These are phyloP conservation scores for Syzygium oleosum DNA, from an alignment of 345 rosid genomes.

Conservation along the genomic window DNA sequence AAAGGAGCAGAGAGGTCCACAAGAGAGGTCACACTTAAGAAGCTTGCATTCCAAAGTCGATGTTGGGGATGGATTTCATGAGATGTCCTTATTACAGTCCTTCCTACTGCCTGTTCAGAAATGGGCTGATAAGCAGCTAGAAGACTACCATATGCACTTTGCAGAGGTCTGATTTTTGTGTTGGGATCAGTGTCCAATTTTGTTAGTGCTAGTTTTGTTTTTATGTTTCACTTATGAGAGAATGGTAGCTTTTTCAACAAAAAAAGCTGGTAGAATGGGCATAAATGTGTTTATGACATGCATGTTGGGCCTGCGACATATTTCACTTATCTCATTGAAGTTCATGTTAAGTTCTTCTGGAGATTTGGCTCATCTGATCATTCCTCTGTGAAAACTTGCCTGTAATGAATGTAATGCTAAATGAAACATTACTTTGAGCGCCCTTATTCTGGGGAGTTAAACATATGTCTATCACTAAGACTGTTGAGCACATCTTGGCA, in stretches of 20 bases:
- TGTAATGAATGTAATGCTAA: neutral
- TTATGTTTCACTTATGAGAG: neutral
- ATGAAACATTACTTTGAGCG: neutral
- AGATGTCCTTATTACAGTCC: constrained; percentile 66
- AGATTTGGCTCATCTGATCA: neutral
- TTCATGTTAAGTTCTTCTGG: neutral
- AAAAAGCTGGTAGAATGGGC: neutral
- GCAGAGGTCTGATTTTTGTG: constrained; percentile 52
- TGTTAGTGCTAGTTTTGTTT: neutral
- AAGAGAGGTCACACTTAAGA: constrained; percentile 88
- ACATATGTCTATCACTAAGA: neutral
- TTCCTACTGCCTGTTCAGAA: constrained; percentile 77
- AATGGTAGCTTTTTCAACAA: neutral
- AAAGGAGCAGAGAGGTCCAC: constrained; percentile 93
- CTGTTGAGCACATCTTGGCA: neutral
- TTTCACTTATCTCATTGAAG: neutral
- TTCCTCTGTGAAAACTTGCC: neutral
- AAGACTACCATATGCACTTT: constrained; percentile 87
- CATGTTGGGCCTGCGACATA: neutral
- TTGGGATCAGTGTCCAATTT: neutral
- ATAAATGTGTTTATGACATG: neutral
- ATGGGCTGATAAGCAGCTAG: constrained; percentile 87
- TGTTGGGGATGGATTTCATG: constrained; percentile 44
- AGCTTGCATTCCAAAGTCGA: constrained; percentile 61
- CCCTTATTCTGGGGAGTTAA: neutral